These are phyloP conservation scores for Leptomonas seymouri DNA, from an alignment of 208 protist genomes.

Conservation along the genomic window DNA sequence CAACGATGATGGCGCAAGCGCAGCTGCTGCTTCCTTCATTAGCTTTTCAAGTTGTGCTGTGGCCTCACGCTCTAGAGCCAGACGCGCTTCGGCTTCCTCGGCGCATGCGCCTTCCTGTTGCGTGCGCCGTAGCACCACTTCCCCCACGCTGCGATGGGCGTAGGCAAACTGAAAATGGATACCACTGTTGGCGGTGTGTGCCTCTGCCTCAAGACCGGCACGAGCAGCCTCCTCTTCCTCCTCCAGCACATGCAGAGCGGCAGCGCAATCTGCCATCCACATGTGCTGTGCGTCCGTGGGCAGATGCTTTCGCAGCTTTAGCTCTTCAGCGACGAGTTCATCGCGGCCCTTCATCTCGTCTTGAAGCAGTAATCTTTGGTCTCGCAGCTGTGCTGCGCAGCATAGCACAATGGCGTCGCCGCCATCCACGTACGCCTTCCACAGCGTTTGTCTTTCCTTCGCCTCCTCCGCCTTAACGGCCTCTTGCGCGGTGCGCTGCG, in stretches of 20 bases:
- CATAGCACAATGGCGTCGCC: constrained; percentile 29
- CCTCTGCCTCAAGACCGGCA: constrained; percentile 53
- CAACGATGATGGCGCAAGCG: constrained; percentile 4
- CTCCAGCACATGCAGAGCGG: constrained; percentile 35
- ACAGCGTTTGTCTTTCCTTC: constrained; percentile 29
- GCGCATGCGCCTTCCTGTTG: constrained; percentile 24
- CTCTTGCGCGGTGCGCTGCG: constrained; percentile 27
- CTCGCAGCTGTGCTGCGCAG: constrained; percentile 35
- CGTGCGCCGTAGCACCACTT: constrained; percentile 15
- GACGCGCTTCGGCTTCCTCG: constrained; percentile 35
- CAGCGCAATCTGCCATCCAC: constrained; percentile 14
- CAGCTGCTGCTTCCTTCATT: neutral
- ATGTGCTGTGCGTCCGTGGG: constrained; percentile 17
- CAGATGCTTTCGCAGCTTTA: constrained; percentile 4
- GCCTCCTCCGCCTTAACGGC: constrained; percentile 25
- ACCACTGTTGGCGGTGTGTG: constrained; percentile 46
- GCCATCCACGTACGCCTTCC: constrained; percentile 27
- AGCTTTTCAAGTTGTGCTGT: neutral
- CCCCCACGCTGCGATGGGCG: constrained; percentile 13
- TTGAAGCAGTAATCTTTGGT: constrained; percentile 20
- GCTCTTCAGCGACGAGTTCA: constrained; percentile 16
- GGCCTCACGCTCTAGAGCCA: constrained; percentile 2
- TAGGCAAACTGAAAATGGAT: constrained; percentile 39
- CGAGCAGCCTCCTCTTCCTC: constrained; percentile 50
- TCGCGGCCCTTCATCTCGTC: constrained; percentile 28